Base-by-base conservation (phyloP, 305 asterid genomes). In the Stenogyne calaminthoides region DNA sequence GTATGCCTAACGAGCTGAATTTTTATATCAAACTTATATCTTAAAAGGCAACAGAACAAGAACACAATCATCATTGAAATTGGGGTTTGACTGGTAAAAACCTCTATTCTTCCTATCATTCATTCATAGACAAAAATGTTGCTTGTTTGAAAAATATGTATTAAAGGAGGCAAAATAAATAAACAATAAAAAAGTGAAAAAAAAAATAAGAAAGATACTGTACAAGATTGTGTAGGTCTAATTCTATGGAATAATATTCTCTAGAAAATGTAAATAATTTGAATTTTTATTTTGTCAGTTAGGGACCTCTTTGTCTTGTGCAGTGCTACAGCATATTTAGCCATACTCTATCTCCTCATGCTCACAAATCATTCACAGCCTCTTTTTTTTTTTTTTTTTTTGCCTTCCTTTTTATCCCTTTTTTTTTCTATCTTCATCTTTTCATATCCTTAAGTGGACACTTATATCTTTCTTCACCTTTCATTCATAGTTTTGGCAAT, bases 251-350 rank as follows among this genome's bases (percentile, higher is more conserved):
- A 82, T 51, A 64, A 68, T 76, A 69, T 64, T 72, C 58, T 55
- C 64, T n/a, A n/a, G 81, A 42, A 81, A 49, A 73, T 73, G 66
- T 73, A 20, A 60, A 54, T 18, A 25, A 57, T 70, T 64, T 69
- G 62, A 69, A 76, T 54, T 14, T 32, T 20, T 1, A 7, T 7
- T 9, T 54, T 73, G 85, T 71, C 80, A 74, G 84, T 77, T 75
- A 84, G 88, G 89, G 90, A 83, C 88, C 90, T 77, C 84, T 75
- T 70, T 54, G 55, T 75, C 63, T 27, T 51, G 61, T 60, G 76
- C 70, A 67, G 80, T 42, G 52, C 39, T 74, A 32, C 73, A 72
- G 83, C 83, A 70, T 80, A 76, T 69, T 72, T 80, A 69, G 81
- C 78, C 84, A 80, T 83, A 80, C 22, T 79, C 83, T 85, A 79